Evolutionary conservation across 1,284 basidiomycete species (phyloP).

Genomic region (Golubevia pallescens): DNA sequence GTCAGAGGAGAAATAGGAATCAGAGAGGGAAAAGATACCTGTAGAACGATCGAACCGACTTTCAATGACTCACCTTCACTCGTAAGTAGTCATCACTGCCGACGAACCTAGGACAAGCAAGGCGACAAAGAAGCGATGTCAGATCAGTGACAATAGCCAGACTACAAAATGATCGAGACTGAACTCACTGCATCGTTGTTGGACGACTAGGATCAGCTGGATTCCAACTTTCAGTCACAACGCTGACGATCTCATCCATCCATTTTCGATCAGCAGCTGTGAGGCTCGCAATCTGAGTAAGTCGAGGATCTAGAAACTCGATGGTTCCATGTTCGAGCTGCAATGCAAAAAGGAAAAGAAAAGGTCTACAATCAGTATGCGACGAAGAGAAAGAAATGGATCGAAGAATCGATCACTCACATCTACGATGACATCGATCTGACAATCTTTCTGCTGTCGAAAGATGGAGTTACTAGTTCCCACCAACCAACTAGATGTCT

Average conservation of each 20-base stretch:
- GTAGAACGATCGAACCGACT: not conserved
- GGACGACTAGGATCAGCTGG: constrained; percentile 51
- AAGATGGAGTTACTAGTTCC: constrained; percentile 95
- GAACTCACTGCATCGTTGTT: constrained; percentile 50
- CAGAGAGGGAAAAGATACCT: not conserved
- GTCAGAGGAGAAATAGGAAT: not conserved
- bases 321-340: constrained; percentile 68
- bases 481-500: constrained; percentile 78
- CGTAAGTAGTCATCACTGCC: constrained; percentile 61
- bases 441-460: constrained; percentile 83
- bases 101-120: too few relatives aligned
- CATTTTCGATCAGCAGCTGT: constrained; percentile 94
- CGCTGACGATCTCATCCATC: constrained; percentile 74
- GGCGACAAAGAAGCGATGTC: too few relatives aligned
- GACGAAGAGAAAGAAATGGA: not conserved
- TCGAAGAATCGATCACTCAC: constrained; percentile 67
- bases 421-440: constrained; percentile 86
- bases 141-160: too few relatives aligned
- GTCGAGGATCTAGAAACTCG: constrained; percentile 80
- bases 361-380: not conserved
- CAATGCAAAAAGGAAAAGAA: not conserved
- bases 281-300: constrained; percentile 79
- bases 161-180: too few relatives aligned
- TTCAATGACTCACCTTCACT: constrained; percentile 22
- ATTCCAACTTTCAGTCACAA: constrained; percentile 57